Percentiles rank a stretch among this genome's conserved stretches.
These are phyloP conservation scores for Leonotis leonurus DNA, from an alignment of 257 asterid genomes.

Conservation along the genomic window DNA sequence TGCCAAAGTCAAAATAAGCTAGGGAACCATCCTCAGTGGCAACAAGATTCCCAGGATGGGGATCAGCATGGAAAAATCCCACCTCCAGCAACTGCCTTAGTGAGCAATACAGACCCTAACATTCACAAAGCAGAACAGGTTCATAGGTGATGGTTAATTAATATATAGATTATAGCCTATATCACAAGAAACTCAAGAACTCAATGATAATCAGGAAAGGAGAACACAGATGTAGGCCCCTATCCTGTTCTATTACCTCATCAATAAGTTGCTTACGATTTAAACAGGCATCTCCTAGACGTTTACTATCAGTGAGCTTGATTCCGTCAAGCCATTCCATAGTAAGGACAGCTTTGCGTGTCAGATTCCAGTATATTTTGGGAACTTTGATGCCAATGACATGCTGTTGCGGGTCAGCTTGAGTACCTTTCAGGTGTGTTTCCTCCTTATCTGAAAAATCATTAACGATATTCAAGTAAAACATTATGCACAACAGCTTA, in stretches of 20 bases:
- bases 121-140: neutral
- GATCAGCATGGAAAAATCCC: slow-evolving; percentile 98
- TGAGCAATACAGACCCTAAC: slow-evolving; percentile 86
- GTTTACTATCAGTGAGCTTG: slow-evolving; percentile 70
- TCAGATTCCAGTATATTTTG: slow-evolving; percentile 82
- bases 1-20: slow-evolving; percentile 97
- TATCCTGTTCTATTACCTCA: slow-evolving; percentile 45
- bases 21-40: slow-evolving; percentile 82
- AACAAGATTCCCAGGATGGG: slow-evolving; percentile 98
- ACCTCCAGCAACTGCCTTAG: slow-evolving; percentile 94
- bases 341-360: slow-evolving; percentile 84
- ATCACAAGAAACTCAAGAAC: neutral
- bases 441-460: slow-evolving; percentile 40
- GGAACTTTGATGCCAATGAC: slow-evolving; percentile 67
- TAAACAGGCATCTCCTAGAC: slow-evolving; percentile 64
- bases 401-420: slow-evolving; percentile 27
- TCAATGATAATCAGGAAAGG: too few species aligned
- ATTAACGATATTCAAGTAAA: slow-evolving; percentile 8
- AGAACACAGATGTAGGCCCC: neutral
- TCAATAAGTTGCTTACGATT: slow-evolving; percentile 74
- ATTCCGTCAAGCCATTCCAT: slow-evolving; percentile 99
- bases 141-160: neutral
- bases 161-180: neutral
- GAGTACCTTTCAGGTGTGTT: slow-evolving; percentile 21
- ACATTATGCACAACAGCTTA: neutral